A percentile compares a stretch with the other conserved stretches of the same genome.
These are phyloP conservation scores for Brassica hybrid DNA, from an alignment of 441 rosid species.

Conservation along the genomic window DNA sequence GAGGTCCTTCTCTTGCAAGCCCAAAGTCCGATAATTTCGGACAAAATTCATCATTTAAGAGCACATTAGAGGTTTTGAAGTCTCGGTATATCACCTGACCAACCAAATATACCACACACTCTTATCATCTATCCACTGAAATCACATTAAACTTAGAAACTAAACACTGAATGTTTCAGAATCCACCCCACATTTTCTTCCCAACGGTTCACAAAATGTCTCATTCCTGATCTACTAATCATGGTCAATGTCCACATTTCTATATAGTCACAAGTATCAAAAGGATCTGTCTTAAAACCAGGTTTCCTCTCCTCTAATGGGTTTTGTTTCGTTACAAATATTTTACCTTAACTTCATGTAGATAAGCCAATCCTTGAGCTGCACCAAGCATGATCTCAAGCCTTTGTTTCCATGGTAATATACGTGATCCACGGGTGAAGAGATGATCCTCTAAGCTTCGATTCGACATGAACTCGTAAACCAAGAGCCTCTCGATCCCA, in stretches of 20 bases:
- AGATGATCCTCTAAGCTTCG: slow-evolving; percentile 85
- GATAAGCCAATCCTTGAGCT: slow-evolving; percentile 65
- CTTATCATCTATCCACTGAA: slow-evolving; percentile 29
- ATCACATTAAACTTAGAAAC: background rate
- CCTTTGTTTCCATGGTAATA: slow-evolving; percentile 75
- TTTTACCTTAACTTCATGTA: slow-evolving; percentile 62
- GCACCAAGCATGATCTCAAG: slow-evolving; percentile 73
- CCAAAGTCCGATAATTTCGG: no score
- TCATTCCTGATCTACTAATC: slow-evolving; percentile 6
- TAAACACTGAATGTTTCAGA: background rate
- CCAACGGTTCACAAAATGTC: slow-evolving; percentile 8
- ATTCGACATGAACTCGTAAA: slow-evolving; percentile 82
- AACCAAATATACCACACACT: slow-evolving; percentile 5
- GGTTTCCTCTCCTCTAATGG: background rate
- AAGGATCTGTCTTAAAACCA: background rate
- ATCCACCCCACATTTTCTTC: no score
- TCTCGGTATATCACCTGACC: slow-evolving; percentile 84
- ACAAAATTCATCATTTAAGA: slow-evolving; percentile 62
- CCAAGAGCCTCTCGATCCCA: slow-evolving; percentile 81
- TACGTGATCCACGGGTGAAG: slow-evolving; percentile 48
- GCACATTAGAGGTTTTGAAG: slow-evolving; percentile 85
- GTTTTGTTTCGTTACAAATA: slow-evolving; percentile 33
- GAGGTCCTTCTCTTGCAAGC: no score
- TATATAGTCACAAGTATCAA: background rate
- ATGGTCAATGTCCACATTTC: background rate